These are phyloP conservation scores for Ulota crispa DNA, from an alignment of 225 moss, liverwort and hornwort genomes.

Conservation along the genomic window DNA sequence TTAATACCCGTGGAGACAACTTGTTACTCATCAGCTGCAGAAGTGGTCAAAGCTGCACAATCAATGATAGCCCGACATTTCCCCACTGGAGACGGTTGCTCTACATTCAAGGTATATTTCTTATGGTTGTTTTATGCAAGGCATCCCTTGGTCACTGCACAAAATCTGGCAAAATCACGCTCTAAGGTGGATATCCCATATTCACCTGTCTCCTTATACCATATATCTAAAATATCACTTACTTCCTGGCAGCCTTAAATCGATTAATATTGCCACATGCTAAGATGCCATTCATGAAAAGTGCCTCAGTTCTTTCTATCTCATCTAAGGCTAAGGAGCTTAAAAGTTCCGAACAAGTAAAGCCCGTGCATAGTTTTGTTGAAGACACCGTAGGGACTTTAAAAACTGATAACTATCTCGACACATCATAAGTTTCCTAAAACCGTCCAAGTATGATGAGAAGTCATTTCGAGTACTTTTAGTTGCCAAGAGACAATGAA, in stretches of 20 bases:
- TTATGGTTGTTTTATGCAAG: not conserved
- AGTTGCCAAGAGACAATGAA: too few species aligned
- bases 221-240: not conserved
- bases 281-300: not conserved
- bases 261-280: not conserved
- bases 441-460: too few species aligned
- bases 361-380: not conserved
- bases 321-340: not conserved
- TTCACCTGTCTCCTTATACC: not conserved
- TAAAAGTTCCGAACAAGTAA: not conserved
- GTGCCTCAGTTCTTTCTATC: not conserved
- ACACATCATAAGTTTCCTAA: not conserved
- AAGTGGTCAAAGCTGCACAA: constrained; percentile 83
- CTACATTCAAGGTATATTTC: constrained; percentile 65
- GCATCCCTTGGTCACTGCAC: not conserved
- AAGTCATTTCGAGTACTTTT: too few species aligned
- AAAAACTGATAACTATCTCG: not conserved
- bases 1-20: constrained; percentile 89
- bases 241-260: not conserved
- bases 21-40: constrained; percentile 86
- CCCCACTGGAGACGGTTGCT: constrained; percentile 62
- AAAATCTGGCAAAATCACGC: not conserved
- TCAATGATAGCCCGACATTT: constrained; percentile 81
- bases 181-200: not conserved
- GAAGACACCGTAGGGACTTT: not conserved